Evolutionary conservation across 805 yeast genomes (phyloP), one percentile per base, ranked within the genome.

Genomic region (Pichia eremophila): DNA sequence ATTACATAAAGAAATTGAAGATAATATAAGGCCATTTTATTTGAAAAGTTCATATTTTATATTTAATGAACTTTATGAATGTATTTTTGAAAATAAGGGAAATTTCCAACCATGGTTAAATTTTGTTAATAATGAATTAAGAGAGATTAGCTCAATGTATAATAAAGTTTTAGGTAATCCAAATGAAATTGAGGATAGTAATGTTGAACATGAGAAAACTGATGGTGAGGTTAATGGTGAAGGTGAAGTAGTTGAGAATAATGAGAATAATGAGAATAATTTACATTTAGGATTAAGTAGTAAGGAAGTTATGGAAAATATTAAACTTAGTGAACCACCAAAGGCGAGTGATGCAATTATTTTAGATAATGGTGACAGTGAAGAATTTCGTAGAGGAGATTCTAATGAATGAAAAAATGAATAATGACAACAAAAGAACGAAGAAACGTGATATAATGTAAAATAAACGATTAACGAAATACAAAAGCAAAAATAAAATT

Each of bases 151-250:
- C 50, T 77, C 76, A 45, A 70, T 76, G 62, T 77, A 77, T 56
- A 77, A 76, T 58, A 79, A 74, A 28, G 80, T 77, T 3, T 60
- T 77, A 31, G 83, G 82, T 4, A 76, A 78, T 47, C 67, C 67
- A 8, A 64, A 61, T 38, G 68, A 64, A 34, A 40, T 56, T 27
- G 53, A 47, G 14, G 40, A 46, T 25, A 47, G 43, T 10, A 38
- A 37, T 22, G 25, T 22, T 18, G 46, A 48, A 5, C 48, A 41
- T 11, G 46, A 39, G 15, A 15, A 1, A 15, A 34, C 5, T 34
- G 12, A 15, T 4, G 36, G 12, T 14, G 36, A 34, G 7, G 15
- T 3, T 15, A 4, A 14, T 5, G 17, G 17, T 34, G 4, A 32
- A 2, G 36, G 17, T 4, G 36, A 34, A 15, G 36, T 10, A 34